These are phyloP conservation scores for Microbotryum lychnidis-dioicae DNA, from an alignment of 1,284 basidiomycete genomes.

Conservation along the genomic window DNA sequence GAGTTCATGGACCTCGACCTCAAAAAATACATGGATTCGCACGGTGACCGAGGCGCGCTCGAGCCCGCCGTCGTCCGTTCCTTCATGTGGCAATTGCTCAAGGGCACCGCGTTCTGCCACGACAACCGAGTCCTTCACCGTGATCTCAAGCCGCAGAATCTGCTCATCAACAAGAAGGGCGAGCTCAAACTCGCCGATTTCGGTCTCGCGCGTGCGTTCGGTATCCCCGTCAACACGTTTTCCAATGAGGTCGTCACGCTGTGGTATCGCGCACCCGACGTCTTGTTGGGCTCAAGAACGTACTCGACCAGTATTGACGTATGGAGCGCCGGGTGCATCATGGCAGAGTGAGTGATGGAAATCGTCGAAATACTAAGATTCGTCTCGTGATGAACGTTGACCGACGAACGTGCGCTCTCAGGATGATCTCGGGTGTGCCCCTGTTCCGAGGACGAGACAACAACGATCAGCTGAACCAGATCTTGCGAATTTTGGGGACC, in stretches of 20 bases:
- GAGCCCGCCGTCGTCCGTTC: constrained; percentile 87
- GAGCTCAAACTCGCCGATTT: constrained; percentile 82
- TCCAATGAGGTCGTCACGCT: constrained; percentile 95
- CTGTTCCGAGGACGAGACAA: constrained; percentile 97
- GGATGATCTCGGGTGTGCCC: constrained; percentile 84
- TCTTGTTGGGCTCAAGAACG: constrained; percentile 89
- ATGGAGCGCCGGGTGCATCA: constrained; percentile 98
- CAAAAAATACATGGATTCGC: constrained; percentile 99
- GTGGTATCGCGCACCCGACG: constrained; percentile 99
- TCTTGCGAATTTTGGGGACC: constrained; percentile 94
- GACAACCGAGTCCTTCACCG: constrained; percentile 96
- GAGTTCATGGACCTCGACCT: constrained; percentile 98
- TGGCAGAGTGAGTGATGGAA: constrained; percentile 66
- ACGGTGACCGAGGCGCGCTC: constrained; percentile 90
- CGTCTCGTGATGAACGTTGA: background rate
- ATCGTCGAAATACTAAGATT: too few species aligned
- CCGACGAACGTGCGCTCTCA: background rate
- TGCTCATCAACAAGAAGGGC: constrained; percentile 93
- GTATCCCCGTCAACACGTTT: constrained; percentile 92
- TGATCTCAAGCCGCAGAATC: constrained; percentile 94
- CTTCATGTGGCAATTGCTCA: constrained; percentile 95
- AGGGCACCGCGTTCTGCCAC: constrained; percentile 97
- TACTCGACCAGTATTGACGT: constrained; percentile 99
- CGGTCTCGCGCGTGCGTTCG: constrained; percentile 85
- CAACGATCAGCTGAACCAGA: constrained; percentile 93